Evolutionary conservation across 2,329 filamentous ascomycete genomes (phyloP).

Genomic region (Domatiomyces catenatus): DNA sequence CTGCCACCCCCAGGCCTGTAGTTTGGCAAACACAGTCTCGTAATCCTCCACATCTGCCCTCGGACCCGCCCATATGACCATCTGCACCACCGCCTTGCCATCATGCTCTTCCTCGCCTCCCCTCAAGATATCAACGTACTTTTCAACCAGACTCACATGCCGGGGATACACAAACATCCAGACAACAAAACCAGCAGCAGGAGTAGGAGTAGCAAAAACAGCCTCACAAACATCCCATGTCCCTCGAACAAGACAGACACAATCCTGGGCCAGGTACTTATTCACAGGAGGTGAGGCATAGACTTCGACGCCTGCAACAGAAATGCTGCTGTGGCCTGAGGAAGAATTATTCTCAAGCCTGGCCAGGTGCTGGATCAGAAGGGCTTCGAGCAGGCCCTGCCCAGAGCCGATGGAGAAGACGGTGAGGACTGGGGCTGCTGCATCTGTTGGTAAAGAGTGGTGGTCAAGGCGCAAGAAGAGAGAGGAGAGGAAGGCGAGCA

Average conservation of each 20-base stretch:
- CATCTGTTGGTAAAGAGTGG: background rate
- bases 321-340: slow-evolving; percentile 10
- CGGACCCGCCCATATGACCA: background rate
- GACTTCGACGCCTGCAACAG: slow-evolving; percentile 35
- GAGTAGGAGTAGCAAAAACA: background rate
- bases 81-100: background rate
- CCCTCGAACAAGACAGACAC: slow-evolving; percentile 30
- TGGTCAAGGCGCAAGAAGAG: background rate
- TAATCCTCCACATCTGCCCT: background rate
- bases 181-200: slow-evolving; percentile 19
- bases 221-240: slow-evolving; percentile 28
- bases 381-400: slow-evolving; percentile 35
- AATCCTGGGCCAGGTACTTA: slow-evolving; percentile 28
- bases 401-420: slow-evolving; percentile 36
- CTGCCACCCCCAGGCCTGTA: background rate
- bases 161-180: slow-evolving; percentile 42
- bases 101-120: background rate
- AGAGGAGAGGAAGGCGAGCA: background rate
- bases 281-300: slow-evolving; percentile 25
- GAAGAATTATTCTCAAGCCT: no score
- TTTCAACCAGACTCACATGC: slow-evolving; percentile 29
- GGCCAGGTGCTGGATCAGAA: slow-evolving; percentile 21
- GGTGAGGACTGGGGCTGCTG: background rate
- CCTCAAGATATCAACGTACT: slow-evolving; percentile 25
- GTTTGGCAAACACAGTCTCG: background rate